A percentile compares a stretch with the other conserved stretches of the same genome.
Conservation (phyloP, 176 grass and related monocot genomes). For the Avena insularis region DNA sequence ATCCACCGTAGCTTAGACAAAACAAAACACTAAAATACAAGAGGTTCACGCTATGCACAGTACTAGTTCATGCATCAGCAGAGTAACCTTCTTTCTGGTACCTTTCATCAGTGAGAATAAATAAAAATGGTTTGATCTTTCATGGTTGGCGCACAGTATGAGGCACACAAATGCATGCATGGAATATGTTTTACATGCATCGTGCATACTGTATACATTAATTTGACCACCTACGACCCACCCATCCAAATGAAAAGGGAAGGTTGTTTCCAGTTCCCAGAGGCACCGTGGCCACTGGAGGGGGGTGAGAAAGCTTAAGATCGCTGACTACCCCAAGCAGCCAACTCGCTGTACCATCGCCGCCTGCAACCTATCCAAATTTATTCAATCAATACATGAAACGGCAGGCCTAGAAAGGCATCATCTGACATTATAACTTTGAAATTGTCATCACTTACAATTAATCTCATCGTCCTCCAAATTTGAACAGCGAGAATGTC, state of each 20-base stretch:
- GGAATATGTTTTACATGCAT: slow-evolving; percentile 14
- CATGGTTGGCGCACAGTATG: slow-evolving; percentile 18
- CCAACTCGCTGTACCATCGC: slow-evolving; percentile 97
- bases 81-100: not conserved
- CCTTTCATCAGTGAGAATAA: not conserved
- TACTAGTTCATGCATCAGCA: not conserved
- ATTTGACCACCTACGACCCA: slow-evolving; percentile 37
- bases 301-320: slow-evolving; percentile 76
- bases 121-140: not conserved
- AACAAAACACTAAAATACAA: not conserved
- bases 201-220: not conserved
- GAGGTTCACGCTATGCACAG: not conserved
- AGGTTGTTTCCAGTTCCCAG: slow-evolving; percentile 97
- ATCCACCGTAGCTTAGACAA: not conserved
- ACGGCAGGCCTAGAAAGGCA: slow-evolving; percentile 15
- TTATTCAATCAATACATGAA: slow-evolving; percentile 30
- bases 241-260: slow-evolving; percentile 95
- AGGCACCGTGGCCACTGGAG: slow-evolving; percentile 88
- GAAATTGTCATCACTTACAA: slow-evolving; percentile 64
- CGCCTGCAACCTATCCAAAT: slow-evolving; percentile 85
- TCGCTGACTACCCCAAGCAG: slow-evolving; percentile 92
- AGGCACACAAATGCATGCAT: not conserved
- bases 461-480: slow-evolving; percentile 73
- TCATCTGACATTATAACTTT: slow-evolving; percentile 27
- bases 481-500: slow-evolving; percentile 69